Base-by-base conservation (phyloP, 1,284 basidiomycete genomes). In the Ganoderma meredithae region DNA sequence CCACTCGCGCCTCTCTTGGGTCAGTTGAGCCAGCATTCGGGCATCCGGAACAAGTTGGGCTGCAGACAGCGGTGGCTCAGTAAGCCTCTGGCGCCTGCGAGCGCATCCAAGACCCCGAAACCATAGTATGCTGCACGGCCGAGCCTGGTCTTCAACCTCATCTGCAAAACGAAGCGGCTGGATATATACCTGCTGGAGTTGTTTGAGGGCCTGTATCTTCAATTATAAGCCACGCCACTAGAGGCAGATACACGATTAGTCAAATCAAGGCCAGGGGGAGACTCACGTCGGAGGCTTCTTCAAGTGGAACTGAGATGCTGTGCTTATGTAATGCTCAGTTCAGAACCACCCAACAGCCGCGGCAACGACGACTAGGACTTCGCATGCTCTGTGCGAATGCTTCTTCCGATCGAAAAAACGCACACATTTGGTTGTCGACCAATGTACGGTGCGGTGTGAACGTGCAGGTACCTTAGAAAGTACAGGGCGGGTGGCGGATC, bases 71-170 rank as follows among this genome's bases (percentile, higher is more conserved):
- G 4, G 31, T 2, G 33, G 63, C 67, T 62, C 63, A 62, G 40
- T 60, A 63, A 69, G 68, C 64, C 53, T 33, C 1, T 39, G 55
- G 55, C 55, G 55, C 55, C 36, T 40, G 17, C 4, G 19, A 15
- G 19, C 33, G 39, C 19, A 22, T 27, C 15, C 33, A 41, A 47
- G 61, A 62, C 61, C 61, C 61, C 61, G 36, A 33, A 62, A 62
- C 47, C 36, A 15, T 5, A 15, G 12, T 7, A 15, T 22, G 33
- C 33, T n/a, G 52, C 52, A 55, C 52, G 31, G 49, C 22, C 22
- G 47, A n/a, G n/a, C n/a, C n/a, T n/a, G n/a, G n/a, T 1, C n/a
- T 49, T 55, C 15, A 17, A 55, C 27, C 27, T 17, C 52, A 55
- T 31, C 25, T 33, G 27, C 27, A 27, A 7, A 31, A 33, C 12